Evolutionary conservation across 1,139 yeast species (phyloP).

Genomic region (Magnusiomyces tetraspermus): DNA sequence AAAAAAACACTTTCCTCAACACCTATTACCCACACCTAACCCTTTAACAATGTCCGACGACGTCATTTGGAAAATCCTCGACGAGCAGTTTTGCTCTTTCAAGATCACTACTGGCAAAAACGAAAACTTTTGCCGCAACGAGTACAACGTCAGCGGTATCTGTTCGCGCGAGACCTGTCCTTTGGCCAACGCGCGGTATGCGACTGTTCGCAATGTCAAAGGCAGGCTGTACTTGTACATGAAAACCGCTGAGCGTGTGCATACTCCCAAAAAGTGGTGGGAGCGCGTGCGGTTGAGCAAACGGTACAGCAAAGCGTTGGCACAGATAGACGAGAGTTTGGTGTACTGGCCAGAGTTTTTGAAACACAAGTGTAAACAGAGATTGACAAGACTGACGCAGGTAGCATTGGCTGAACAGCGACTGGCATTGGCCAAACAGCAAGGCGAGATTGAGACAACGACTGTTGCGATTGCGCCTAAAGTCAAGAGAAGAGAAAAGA

Average conservation of each 20-base stretch:
- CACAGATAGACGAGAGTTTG: conserved; percentile 78
- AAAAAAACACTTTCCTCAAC: not conserved
- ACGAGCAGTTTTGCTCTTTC: conserved; percentile 83
- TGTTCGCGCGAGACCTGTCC: conserved; percentile 94
- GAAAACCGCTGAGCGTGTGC: conserved; percentile 97
- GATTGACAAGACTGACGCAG: conserved; percentile 88
- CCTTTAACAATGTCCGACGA: conserved; percentile 10
- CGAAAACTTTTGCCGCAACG: conserved; percentile 79
- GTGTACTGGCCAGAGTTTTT: conserved; percentile 89
- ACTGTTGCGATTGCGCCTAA: conserved; percentile 41
- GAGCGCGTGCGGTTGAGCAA: conserved; percentile 83
- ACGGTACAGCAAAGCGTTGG: conserved; percentile 77
- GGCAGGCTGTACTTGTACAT: conserved; percentile 85
- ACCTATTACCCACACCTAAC: not conserved
- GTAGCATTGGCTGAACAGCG: conserved; percentile 95
- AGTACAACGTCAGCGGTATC: conserved; percentile 74
- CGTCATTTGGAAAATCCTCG: conserved; percentile 81
- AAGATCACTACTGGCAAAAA: conserved; percentile 71
- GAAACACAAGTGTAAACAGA: conserved; percentile 89
- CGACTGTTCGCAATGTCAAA: conserved; percentile 82
- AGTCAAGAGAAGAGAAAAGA: conserved; percentile 87
- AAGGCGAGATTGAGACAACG: conserved; percentile 3
- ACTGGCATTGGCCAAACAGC: conserved; percentile 55
- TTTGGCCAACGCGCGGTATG: conserved; percentile 88
- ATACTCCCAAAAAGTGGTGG: conserved; percentile 89